Percentiles rank a stretch among this genome's conserved stretches.
These are phyloP conservation scores for Tarenaya hassleriana DNA, from an alignment of 345 rosid species.

Conservation along the genomic window DNA sequence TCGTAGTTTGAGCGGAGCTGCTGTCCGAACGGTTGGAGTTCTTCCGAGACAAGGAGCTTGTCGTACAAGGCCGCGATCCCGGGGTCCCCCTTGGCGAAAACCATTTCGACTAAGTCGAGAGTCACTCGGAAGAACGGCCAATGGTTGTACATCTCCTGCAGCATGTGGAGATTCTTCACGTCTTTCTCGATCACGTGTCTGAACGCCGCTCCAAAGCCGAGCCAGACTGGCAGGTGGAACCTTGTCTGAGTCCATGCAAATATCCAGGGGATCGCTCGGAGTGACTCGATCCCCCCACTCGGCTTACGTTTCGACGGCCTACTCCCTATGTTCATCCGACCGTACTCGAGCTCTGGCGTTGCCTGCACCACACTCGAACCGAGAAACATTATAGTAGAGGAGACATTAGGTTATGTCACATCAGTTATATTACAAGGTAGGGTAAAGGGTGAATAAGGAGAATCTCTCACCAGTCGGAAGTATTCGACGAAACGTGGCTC, in stretches of 20 bases:
- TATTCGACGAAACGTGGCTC: conserved; percentile 94
- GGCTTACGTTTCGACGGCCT: conserved; percentile 91
- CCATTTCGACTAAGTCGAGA: conserved; percentile 91
- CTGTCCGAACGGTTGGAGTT: conserved; percentile 71
- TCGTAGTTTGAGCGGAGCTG: conserved; percentile 55
- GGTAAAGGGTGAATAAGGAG: not conserved
- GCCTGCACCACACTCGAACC: conserved; percentile 43
- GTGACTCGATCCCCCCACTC: conserved; percentile 94
- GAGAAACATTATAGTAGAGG: not conserved
- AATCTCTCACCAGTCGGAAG: conserved; percentile 79
- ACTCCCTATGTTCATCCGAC: conserved; percentile 98
- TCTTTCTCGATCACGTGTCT: conserved; percentile 62
- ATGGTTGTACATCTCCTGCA: conserved; percentile 79
- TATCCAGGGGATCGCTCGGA: conserved; percentile 99
- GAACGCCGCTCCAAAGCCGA: conserved; percentile 89
- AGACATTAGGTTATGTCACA: not conserved
- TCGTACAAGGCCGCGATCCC: conserved; percentile 86
- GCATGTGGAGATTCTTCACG: conserved; percentile 69
- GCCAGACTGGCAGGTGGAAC: conserved; percentile 94
- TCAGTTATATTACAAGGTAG: not conserved
- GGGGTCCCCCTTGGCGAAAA: conserved; percentile 95
- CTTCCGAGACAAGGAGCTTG: conserved; percentile 78
- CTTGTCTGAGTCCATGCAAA: conserved; percentile 99
- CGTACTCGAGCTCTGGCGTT: conserved; percentile 91
- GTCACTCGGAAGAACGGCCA: conserved; percentile 99